Evolutionary conservation across 805 yeast genomes (phyloP).

Genomic region (Candida silvatica): DNA sequence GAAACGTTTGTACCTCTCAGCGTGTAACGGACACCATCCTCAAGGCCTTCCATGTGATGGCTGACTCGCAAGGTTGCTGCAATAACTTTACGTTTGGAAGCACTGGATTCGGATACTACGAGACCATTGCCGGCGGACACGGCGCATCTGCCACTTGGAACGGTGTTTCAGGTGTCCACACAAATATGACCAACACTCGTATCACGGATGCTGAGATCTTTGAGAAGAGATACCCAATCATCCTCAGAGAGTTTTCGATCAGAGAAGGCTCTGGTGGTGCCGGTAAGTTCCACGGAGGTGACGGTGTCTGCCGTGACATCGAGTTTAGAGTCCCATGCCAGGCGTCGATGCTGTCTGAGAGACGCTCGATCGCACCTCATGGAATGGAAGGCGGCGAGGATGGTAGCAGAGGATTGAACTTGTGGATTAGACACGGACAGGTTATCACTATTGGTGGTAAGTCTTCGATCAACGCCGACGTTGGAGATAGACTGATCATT

Average conservation of each 20-base stretch:
- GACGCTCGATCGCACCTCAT: conserved; percentile 78
- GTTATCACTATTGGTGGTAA: conserved; percentile 61
- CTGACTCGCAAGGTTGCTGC: conserved; percentile 94
- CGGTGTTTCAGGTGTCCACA: conserved; percentile 86
- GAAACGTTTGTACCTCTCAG: conserved; percentile 93
- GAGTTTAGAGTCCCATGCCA: conserved; percentile 67
- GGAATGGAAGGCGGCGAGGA: conserved; percentile 79
- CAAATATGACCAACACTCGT: conserved; percentile 90
- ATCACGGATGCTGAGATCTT: conserved; percentile 88
- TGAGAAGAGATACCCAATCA: conserved; percentile 81
- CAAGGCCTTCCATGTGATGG: conserved; percentile 81
- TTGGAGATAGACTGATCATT: conserved; percentile 62
- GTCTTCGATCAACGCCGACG: conserved; percentile 43
- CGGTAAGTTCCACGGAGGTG: conserved; percentile 70
- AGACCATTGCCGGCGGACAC: conserved; percentile 92
- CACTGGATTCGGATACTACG: conserved; percentile 82
- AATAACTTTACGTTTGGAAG: conserved; percentile 90
- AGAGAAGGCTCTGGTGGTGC: conserved; percentile 73
- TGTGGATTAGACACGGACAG: conserved; percentile 34
- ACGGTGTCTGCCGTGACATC: conserved; percentile 79
- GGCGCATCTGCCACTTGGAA: conserved; percentile 83
- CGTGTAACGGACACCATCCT: conserved; percentile 84
- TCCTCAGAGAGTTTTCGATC: conserved; percentile 62
- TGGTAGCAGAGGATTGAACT: conserved; percentile 66
- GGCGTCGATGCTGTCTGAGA: conserved; percentile 77